Conservation (phyloP, 2,329 filamentous ascomycete genomes). For the Claviceps sp. region DNA sequence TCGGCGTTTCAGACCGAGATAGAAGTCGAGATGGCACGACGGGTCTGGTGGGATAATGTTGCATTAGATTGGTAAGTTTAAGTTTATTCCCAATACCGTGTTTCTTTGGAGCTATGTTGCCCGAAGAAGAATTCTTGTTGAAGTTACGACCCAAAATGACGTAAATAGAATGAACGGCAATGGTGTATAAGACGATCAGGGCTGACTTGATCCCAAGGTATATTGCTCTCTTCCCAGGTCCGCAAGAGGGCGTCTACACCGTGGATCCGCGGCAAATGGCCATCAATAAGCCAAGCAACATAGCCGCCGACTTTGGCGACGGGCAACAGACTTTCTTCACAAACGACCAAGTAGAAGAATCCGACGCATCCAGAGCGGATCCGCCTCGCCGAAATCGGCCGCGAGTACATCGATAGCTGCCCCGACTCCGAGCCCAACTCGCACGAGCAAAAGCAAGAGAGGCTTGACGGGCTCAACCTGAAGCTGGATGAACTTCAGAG, state of each 20-base stretch:
- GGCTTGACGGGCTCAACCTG: not conserved
- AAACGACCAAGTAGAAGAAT: not conserved
- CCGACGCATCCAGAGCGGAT: not conserved
- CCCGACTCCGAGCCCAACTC: not conserved
- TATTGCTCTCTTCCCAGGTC: conserved; percentile 2
- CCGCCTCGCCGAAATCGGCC: conserved; percentile 2
- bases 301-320: not conserved
- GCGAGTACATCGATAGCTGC: conserved; percentile 1
- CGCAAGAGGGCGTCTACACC: conserved; percentile 4
- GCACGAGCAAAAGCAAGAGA: not conserved
- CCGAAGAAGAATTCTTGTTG: too few relatives aligned
- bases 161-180: not conserved
- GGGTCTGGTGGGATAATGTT: conserved; percentile 5
- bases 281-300: conserved; percentile 3
- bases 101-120: too few relatives aligned
- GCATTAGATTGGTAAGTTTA: conserved; percentile 3
- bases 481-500: conserved; percentile 2
- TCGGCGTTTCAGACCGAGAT: not conserved
- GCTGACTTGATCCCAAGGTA: not conserved
- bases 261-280: conserved; percentile 5
- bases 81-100: too few relatives aligned
- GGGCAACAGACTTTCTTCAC: not conserved
- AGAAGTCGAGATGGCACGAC: conserved; percentile 3
- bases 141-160: not conserved
- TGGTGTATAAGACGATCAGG: not conserved